A percentile compares a stretch with the other conserved stretches of the same genome.
phyloP scores from a whole-genome alignment of 1,284 basidiomycete genomes.

The Xanthoconium separans region DNA sequence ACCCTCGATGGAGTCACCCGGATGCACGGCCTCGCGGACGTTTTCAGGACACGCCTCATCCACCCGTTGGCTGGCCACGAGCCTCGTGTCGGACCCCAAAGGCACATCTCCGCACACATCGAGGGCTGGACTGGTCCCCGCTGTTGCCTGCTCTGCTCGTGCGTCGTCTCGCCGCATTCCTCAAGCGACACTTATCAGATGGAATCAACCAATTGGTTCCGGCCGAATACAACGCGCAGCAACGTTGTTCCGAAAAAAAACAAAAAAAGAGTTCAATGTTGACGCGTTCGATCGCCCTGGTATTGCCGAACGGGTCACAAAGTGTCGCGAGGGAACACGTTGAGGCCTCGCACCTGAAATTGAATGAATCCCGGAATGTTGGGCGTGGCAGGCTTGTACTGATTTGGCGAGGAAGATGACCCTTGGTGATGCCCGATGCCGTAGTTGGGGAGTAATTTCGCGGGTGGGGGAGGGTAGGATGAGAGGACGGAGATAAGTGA shows the following conservation, averaged over 20 bases:
- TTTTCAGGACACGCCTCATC: constrained; percentile 22
- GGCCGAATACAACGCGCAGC: background rate
- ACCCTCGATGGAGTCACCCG: constrained; percentile 19
- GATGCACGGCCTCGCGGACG: constrained; percentile 17
- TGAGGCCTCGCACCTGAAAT: constrained; percentile 9
- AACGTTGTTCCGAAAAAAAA: constrained; percentile 1
- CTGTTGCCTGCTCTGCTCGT: background rate
- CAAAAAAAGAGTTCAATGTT: too few relatives aligned
- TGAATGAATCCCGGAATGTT: constrained; percentile 4
- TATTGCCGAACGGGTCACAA: constrained; percentile 11
- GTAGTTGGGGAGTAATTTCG: background rate
- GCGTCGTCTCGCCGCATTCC: constrained; percentile 11
- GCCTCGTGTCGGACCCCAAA: constrained; percentile 23
- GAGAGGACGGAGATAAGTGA: constrained; percentile 22
- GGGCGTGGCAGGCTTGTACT: background rate
- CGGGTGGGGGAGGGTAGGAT: constrained; percentile 16
- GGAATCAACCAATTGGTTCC: constrained; percentile 1
- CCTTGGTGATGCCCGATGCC: background rate
- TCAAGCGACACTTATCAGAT: constrained; percentile 7
- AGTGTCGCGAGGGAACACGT: constrained; percentile 13
- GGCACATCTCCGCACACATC: constrained; percentile 22
- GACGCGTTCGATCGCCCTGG: background rate
- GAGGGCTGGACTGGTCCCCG: constrained; percentile 7
- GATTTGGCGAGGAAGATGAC: too few relatives aligned
- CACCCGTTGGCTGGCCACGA: constrained; percentile 22